These are phyloP conservation scores for Paxillus involutus DNA, from an alignment of 768 basidiomycete genomes.

Conservation along the genomic window DNA sequence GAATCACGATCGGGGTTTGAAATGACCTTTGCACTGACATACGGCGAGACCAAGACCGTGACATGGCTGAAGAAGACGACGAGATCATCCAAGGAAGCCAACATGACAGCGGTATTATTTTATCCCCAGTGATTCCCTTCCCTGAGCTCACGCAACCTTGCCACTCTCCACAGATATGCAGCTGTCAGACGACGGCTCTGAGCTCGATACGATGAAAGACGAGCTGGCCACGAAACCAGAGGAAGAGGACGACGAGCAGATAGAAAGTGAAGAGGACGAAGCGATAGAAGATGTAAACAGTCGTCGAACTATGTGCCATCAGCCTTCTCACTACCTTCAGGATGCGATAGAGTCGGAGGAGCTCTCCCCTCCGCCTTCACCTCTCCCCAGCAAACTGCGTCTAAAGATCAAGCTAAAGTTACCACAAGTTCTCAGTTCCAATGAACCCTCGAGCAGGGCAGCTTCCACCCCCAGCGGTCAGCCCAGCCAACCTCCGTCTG, in stretches of 20 bases:
- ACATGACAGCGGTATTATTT: constrained; percentile 1
- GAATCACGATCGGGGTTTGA: constrained; percentile 21
- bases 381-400: constrained; percentile 36
- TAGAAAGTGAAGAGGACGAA: constrained; percentile 34
- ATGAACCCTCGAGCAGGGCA: constrained; percentile 29
- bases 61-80: constrained; percentile 11
- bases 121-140: not conserved
- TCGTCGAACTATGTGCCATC: constrained; percentile 19
- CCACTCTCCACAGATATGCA: constrained; percentile 22
- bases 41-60: not conserved
- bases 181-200: constrained; percentile 21
- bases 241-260: constrained; percentile 38
- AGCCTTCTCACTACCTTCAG: constrained; percentile 10
- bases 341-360: constrained; percentile 35
- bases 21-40: constrained; percentile 4
- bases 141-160: constrained; percentile 3
- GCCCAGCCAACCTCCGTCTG: constrained; percentile 23
- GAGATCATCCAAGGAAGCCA: not conserved
- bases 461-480: constrained; percentile 24
- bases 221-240: constrained; percentile 29
- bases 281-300: constrained; percentile 13
- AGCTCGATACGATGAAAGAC: constrained; percentile 37
- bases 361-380: constrained; percentile 30
- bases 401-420: constrained; percentile 66
- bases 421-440: constrained; percentile 37